Evolutionary conservation across 345 rosid species (phyloP).

Genomic region (Rhodomyrtus tomentosa): DNA sequence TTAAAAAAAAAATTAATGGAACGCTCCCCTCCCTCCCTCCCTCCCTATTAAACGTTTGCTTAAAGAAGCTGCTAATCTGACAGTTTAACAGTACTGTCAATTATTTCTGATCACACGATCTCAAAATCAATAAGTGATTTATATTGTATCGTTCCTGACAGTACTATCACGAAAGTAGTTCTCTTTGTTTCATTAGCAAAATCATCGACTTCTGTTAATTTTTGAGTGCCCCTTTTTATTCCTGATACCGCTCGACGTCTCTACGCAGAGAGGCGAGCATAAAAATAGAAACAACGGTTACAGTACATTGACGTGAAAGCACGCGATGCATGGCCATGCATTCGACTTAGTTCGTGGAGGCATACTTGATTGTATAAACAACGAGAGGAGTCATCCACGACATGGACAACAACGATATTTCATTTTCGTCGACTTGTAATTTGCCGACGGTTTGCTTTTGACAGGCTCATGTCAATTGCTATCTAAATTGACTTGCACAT

Average conservation of each 20-base stretch:
- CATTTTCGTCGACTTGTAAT: background rate
- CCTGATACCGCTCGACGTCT: background rate
- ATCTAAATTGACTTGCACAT: background rate
- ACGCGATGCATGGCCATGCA: background rate
- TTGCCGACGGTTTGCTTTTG: background rate
- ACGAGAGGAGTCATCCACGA: background rate
- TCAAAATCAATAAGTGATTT: too few species aligned
- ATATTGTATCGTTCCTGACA: too few species aligned
- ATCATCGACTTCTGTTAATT: background rate
- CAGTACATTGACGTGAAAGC: background rate
- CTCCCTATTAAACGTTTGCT: background rate
- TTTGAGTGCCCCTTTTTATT: background rate
- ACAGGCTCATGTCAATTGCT: background rate
- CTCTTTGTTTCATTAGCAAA: background rate
- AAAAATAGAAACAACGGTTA: background rate
- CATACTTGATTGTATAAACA: background rate
- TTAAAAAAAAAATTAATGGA: too few species aligned
- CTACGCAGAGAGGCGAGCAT: background rate
- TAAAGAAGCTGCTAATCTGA: background rate
- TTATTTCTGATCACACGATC: too few species aligned
- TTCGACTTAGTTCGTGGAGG: background rate
- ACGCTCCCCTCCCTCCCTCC: background rate
- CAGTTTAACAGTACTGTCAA: too few species aligned
- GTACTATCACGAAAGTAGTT: too few species aligned
- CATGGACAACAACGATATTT: background rate